A percentile compares a stretch with the other conserved stretches of the same genome.
These are phyloP conservation scores for Colletotrichum liaoningense DNA, from an alignment of 2,329 filamentous ascomycete species.

Conservation along the genomic window DNA sequence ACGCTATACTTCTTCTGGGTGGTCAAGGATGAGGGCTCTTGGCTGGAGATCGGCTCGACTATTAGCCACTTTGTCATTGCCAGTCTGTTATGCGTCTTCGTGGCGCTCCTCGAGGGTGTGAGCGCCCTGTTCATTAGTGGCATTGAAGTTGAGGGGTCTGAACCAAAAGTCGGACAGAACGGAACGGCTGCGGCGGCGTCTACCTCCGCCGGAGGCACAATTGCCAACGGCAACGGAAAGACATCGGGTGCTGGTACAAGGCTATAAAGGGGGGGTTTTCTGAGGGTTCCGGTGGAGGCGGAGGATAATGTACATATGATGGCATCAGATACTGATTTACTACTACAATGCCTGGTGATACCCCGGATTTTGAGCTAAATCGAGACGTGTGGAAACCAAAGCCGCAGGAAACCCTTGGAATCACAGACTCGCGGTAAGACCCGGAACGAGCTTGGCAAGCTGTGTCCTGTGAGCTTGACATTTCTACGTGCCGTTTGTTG, in stretches of 20 bases:
- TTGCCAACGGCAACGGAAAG: constrained; percentile 17
- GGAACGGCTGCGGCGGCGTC: constrained; percentile 9
- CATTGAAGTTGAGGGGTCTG: constrained; percentile 69
- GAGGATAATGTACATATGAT: not conserved
- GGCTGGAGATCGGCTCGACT: constrained; percentile 96
- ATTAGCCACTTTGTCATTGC: constrained; percentile 97
- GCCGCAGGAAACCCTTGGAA: not conserved
- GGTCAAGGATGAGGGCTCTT: constrained; percentile 94
- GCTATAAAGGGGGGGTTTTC: not conserved
- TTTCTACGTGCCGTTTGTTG: not conserved
- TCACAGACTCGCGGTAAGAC: not conserved
- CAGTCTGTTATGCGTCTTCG: constrained; percentile 89
- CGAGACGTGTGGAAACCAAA: not conserved
- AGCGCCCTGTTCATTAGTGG: constrained; percentile 87
- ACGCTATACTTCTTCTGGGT: constrained; percentile 98
- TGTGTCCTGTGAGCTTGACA: not conserved
- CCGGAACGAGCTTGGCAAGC: not conserved
- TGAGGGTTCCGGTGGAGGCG: not conserved
- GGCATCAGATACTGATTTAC: not conserved
- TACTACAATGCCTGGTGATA: not conserved
- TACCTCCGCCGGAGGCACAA: not conserved
- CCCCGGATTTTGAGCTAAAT: not conserved
- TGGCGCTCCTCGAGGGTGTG: constrained; percentile 86
- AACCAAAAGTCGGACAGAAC: not conserved
- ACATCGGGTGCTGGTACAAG: not conserved